phyloP scores from a whole-genome alignment of 2,329 filamentous ascomycete species.

The Parafenestella ontariensis region DNA sequence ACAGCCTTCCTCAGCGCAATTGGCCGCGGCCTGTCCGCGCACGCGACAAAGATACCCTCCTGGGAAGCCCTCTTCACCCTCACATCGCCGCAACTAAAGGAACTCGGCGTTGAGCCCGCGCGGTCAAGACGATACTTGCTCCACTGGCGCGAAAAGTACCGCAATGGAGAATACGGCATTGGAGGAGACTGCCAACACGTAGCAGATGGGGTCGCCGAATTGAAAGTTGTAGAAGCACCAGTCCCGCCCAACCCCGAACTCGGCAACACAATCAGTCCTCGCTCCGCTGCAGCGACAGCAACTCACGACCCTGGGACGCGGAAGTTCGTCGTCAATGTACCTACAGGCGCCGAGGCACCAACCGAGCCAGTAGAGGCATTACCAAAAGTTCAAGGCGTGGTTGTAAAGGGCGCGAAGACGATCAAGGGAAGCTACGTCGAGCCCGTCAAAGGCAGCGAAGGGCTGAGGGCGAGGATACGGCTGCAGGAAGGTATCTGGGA shows the following conservation, averaged over 20 bases:
- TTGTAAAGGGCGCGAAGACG: slow-evolving; percentile 69
- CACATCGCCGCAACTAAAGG: slow-evolving; percentile 75
- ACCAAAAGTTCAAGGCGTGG: slow-evolving; percentile 68
- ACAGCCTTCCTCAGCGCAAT: slow-evolving; percentile 88
- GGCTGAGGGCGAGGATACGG: slow-evolving; percentile 69
- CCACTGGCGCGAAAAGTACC: slow-evolving; percentile 85
- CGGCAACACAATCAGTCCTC: slow-evolving; percentile 31
- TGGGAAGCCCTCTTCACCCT: slow-evolving; percentile 92
- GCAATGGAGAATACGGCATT: slow-evolving; percentile 76
- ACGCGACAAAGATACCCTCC: slow-evolving; percentile 84
- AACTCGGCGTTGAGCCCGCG: slow-evolving; percentile 85
- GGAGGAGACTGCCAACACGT: slow-evolving; percentile 84
- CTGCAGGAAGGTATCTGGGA: slow-evolving; percentile 94
- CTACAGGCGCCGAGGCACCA: slow-evolving; percentile 48
- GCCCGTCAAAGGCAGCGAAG: slow-evolving; percentile 67
- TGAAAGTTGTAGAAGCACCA: slow-evolving; percentile 65
- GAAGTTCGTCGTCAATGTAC: slow-evolving; percentile 67
- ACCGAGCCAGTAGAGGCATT: slow-evolving; percentile 55
- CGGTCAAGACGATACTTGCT: slow-evolving; percentile 84
- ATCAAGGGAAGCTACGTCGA: slow-evolving; percentile 79
- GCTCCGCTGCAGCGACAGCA: slow-evolving; percentile 54
- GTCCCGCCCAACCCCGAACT: slow-evolving; percentile 38
- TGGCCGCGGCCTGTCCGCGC: slow-evolving; percentile 82
- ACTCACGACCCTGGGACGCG: slow-evolving; percentile 62
- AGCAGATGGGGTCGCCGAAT: slow-evolving; percentile 61